Evolutionary conservation across 2,329 filamentous ascomycete genomes (phyloP), one percentile per base, ranked within the genome.

Genomic region (Trematosphaeria pertusa): DNA sequence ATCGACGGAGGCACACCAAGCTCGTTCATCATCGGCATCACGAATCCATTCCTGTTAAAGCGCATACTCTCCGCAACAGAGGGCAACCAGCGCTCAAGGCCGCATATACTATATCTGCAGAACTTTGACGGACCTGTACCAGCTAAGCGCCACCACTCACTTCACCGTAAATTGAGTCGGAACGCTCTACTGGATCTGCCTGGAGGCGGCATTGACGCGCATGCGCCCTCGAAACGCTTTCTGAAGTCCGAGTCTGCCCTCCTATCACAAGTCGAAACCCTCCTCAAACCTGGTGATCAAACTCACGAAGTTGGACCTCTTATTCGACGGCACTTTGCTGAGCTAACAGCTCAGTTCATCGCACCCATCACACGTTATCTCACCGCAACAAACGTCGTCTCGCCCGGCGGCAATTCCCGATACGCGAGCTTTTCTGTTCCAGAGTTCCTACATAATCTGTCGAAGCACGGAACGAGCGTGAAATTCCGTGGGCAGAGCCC

Each of bases 21-120:
- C 11, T 64, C 67, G 8, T 74, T 73, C 54, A 59, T 74, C 5
- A 59, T 73, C 37, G 72, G 72, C 22, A 70, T 73, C 48, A 75
- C 72, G 5, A 74, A 75, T 36, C 72, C 72, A 2, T 75, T 75
- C 46, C 62, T 75, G 3, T 60, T 74, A 4, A 71, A 73, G 50
- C 69, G 72, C 36, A 64, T 75, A 14, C 43, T 73, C 37, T 58
- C 58, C 12, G 64, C 69, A 4, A 60, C 65, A 32, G 70, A 73
- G 46, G 58, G 50, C 30, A 69, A 54, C n/a, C 64, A 69, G 37
- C 61, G 65, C 26, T 53, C 55, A 18, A 53, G 63, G 15, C 72
- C 72, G 9, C 69, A 73, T 44, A 70, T 74, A 12, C 48, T 75
- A 5, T 73, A 72, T 35, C 62, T 73, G 10, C 67, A 73, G 22